phyloP scores from a whole-genome alignment of 352 stramenopile genomes.

The Pythium aquatile region DNA sequence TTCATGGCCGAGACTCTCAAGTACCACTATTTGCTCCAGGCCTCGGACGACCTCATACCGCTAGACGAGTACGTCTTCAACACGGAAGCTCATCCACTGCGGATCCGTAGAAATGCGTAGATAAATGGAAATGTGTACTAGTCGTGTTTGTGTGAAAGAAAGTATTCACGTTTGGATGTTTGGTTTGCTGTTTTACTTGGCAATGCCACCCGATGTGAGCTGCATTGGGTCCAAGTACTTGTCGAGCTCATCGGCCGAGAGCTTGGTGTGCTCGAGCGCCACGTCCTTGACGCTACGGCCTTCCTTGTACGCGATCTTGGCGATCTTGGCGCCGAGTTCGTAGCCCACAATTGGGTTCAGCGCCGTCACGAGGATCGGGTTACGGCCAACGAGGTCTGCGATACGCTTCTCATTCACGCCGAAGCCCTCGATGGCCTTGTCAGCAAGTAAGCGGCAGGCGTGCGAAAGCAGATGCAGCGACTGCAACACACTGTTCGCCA shows the following conservation, averaged over 20 bases:
- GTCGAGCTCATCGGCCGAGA: slow-evolving; percentile 51
- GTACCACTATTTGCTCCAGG: slow-evolving; percentile 97
- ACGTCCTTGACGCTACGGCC: slow-evolving; percentile 50
- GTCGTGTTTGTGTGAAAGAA: no score
- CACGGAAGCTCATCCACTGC: slow-evolving; percentile 94
- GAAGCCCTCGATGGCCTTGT: slow-evolving; percentile 48
- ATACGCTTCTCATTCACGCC: slow-evolving; percentile 42
- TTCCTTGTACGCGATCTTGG: slow-evolving; percentile 61
- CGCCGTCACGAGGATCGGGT: slow-evolving; percentile 58
- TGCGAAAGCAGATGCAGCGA: slow-evolving; percentile 42
- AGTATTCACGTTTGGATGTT: not conserved
- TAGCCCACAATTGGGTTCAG: slow-evolving; percentile 61
- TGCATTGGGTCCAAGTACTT: slow-evolving; percentile 48
- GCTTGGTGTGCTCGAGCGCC: slow-evolving; percentile 38
- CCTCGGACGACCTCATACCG: slow-evolving; percentile 68
- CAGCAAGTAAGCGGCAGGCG: slow-evolving; percentile 39
- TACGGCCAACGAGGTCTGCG: slow-evolving; percentile 47
- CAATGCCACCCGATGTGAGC: slow-evolving; percentile 46
- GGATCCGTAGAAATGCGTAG: slow-evolving; percentile 36
- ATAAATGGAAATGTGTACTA: not conserved
- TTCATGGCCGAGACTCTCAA: slow-evolving; percentile 99
- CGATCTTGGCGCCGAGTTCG: slow-evolving; percentile 54
- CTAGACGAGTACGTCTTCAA: slow-evolving; percentile 97
- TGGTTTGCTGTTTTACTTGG: slow-evolving; percentile 22
- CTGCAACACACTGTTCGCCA: slow-evolving; percentile 51